Percentiles rank a stretch among this genome's conserved stretches.
Evolutionary conservation across 441 rosid species (phyloP).

Genomic region (Biscutella laevigata): DNA sequence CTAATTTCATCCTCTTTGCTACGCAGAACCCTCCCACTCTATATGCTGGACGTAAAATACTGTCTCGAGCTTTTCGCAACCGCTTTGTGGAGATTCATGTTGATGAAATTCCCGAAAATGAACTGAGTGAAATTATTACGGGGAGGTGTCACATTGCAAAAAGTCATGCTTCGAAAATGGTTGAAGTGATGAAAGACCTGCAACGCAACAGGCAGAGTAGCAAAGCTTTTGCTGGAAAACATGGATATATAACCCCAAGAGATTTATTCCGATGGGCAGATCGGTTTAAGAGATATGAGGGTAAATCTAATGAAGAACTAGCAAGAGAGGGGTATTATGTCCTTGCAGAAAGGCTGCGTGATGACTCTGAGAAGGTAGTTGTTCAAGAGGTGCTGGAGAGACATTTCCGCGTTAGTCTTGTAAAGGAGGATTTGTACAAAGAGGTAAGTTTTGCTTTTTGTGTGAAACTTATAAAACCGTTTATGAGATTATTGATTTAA

Average conservation of each 20-base stretch:
- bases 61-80: constrained; percentile 97
- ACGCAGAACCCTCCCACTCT: constrained; percentile 97
- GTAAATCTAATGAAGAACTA: constrained; percentile 69
- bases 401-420: constrained; percentile 56
- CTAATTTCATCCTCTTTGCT: constrained; percentile 94
- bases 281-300: constrained; percentile 57
- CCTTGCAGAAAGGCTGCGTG: constrained; percentile 91
- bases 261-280: constrained; percentile 98
- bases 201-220: constrained; percentile 87
- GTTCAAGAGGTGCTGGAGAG: constrained; percentile 76
- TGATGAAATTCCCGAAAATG: constrained; percentile 92
- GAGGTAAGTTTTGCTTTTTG: constrained; percentile 35
- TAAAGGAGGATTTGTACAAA: constrained; percentile 58
- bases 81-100: constrained; percentile 99
- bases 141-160: constrained; percentile 63
- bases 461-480: background rate
- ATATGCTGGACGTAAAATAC: constrained; percentile 97
- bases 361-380: constrained; percentile 67
- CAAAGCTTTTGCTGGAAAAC: constrained; percentile 98
- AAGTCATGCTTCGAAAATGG: constrained; percentile 80
- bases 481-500: background rate
- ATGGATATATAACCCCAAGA: constrained; percentile 94
- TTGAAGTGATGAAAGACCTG: constrained; percentile 89
- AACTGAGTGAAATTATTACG: constrained; percentile 64
- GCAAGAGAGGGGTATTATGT: constrained; percentile 93